These are phyloP conservation scores for Bullera alba DNA, from an alignment of 768 basidiomycete genomes.

Conservation along the genomic window DNA sequence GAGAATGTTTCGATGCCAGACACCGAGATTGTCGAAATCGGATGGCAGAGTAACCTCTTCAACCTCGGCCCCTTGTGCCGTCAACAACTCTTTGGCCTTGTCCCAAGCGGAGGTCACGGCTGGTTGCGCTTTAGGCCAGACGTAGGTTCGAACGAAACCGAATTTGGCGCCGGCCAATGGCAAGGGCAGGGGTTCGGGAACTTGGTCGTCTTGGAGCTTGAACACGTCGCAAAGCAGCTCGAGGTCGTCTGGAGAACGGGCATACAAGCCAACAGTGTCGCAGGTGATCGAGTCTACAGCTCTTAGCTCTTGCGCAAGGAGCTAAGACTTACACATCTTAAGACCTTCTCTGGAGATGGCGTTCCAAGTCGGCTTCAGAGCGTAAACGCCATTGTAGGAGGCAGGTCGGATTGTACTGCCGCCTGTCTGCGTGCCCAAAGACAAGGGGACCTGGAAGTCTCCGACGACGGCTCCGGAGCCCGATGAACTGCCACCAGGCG, in stretches of 20 bases:
- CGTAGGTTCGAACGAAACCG: slow-evolving; percentile 29
- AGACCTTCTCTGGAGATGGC: background rate
- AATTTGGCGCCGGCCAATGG: slow-evolving; percentile 22
- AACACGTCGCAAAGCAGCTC: slow-evolving; percentile 32
- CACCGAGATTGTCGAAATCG: slow-evolving; percentile 23
- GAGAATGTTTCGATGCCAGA: slow-evolving; percentile 13
- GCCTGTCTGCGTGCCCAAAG: slow-evolving; percentile 34
- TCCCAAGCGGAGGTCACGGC: slow-evolving; percentile 18
- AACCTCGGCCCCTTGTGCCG: slow-evolving; percentile 31
- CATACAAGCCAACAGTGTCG: slow-evolving; percentile 43
- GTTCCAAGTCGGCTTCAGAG: slow-evolving; percentile 39
- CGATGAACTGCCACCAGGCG: slow-evolving; percentile 42
- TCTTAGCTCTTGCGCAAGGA: slow-evolving; percentile 16
- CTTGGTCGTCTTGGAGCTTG: slow-evolving; percentile 20
- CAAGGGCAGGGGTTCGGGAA: slow-evolving; percentile 12
- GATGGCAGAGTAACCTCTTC: slow-evolving; percentile 34
- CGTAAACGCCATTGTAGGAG: slow-evolving; percentile 43
- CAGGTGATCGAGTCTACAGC: slow-evolving; percentile 25
- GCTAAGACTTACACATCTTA: background rate
- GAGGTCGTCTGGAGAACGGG: slow-evolving; percentile 38
- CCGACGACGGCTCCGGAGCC: slow-evolving; percentile 42
- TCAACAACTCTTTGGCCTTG: slow-evolving; percentile 22
- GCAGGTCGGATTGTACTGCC: slow-evolving; percentile 39
- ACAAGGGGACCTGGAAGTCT: slow-evolving; percentile 41
- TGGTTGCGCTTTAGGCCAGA: slow-evolving; percentile 14